Evolutionary conservation across 352 stramenopile species (phyloP), one percentile per base, ranked within the genome.

Genomic region (Vaucheria bursata): DNA sequence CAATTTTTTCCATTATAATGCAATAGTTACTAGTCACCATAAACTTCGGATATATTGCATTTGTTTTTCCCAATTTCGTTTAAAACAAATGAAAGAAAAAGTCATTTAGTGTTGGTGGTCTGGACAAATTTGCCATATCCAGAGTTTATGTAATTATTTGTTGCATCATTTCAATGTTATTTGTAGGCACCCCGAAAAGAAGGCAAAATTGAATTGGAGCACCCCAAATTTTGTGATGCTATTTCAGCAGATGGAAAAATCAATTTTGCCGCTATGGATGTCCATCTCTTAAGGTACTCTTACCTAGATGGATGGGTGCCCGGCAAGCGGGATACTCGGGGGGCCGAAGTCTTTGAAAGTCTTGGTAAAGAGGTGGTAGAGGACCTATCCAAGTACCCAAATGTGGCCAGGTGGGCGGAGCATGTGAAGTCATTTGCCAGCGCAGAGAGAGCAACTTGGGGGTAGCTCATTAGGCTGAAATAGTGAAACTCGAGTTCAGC

Each of bases 341-440:
- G 25, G 31, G 1, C 12, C 36, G 67, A 52, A 40, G 0, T 74
- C 4, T 33, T 25, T 1, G 1, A 29, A 39, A 12, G 29, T 39
- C 29, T 74, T 3, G 2, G 32, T 18, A 31, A 32, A 1, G 52
- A 33, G n/a, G 39, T 6, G 7, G 71, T 29, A 70, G 25, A 31
- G 0, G 77, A 79, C 29, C 59, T 45, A 18, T 59, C 67, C 45
- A 35, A 45, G 71, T 50, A 74, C n/a, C 69, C 71, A 4, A 75
- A 75, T 1, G 53, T 81, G 33, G 49, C 71, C 7, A 70, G 77
- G 71, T 81, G 77, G 77, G 71, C 74, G 2, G 70, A 68, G 0
- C 77, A 81, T 72, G 70, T 81, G 6, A 40, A 0, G 5, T 73
- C 70, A 7, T 81, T 81, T 66, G 38, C 70, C 3, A 38, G 31